Evolutionary conservation across 768 basidiomycete genomes (phyloP).

Genomic region (Suillus americanus): DNA sequence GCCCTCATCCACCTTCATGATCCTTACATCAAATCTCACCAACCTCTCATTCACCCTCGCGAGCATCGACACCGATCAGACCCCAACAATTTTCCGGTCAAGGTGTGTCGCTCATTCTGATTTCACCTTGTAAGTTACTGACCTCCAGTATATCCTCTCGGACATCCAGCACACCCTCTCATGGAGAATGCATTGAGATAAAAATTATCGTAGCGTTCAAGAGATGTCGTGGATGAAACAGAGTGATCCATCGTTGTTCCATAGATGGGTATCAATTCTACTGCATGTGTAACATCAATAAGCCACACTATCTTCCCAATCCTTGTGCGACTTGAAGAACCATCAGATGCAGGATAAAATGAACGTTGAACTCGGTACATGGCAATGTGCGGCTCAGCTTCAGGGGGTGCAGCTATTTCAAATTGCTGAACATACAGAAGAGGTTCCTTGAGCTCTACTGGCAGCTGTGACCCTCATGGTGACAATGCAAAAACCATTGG

Average conservation of each 20-base stretch:
- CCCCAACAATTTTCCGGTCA: too few relatives aligned
- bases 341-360: background rate
- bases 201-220: background rate
- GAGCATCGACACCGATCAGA: too few relatives aligned
- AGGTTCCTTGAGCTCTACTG: background rate
- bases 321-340: background rate
- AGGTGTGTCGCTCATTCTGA: too few relatives aligned
- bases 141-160: too few relatives aligned
- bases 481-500: conserved; percentile 13
- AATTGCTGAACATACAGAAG: conserved; percentile 6
- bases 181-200: conserved; percentile 2
- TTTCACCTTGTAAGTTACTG: too few relatives aligned
- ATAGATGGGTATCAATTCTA: background rate
- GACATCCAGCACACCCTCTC: too few relatives aligned
- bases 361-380: background rate
- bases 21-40: too few relatives aligned
- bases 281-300: background rate
- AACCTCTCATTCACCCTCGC: too few relatives aligned
- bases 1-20: too few relatives aligned
- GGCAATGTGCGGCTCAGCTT: background rate
- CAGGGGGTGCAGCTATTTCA: background rate
- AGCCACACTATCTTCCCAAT: background rate
- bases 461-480: background rate
- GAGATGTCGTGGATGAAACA: background rate
- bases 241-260: background rate